phyloP scores from a whole-genome alignment of 768 basidiomycete genomes.

The Phaffia tasmanica region DNA sequence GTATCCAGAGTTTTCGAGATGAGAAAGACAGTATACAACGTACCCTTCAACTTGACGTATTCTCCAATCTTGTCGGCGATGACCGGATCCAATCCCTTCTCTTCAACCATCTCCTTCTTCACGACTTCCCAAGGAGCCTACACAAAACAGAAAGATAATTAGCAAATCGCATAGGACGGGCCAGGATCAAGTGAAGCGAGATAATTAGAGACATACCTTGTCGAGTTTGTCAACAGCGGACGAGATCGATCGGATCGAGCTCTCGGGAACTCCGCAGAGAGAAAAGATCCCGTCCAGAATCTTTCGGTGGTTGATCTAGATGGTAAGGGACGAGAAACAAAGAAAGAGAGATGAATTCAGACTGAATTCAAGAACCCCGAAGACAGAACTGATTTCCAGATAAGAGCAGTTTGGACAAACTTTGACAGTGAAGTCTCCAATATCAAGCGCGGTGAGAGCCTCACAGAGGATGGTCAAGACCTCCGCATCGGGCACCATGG shows the following conservation, averaged over 20 bases:
- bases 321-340: background rate
- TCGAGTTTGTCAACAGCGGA: conserved; percentile 98
- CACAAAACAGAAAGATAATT: background rate
- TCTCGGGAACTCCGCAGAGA: conserved; percentile 81
- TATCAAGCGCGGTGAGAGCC: conserved; percentile 66
- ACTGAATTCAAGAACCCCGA: background rate
- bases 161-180: conserved; percentile 6
- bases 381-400: background rate
- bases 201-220: conserved; percentile 50
- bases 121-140: conserved; percentile 84
- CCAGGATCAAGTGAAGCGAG: background rate
- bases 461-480: conserved; percentile 71
- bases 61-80: conserved; percentile 91
- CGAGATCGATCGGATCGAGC: conserved; percentile 83
- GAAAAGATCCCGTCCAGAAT: conserved; percentile 95
- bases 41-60: conserved; percentile 91
- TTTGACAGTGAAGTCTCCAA: conserved; percentile 92
- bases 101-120: conserved; percentile 89
- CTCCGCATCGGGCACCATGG: conserved; percentile 97
- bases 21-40: conserved; percentile 17
- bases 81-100: conserved; percentile 71
- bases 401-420: conserved; percentile 38
- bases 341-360: background rate
- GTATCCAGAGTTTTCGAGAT: background rate
- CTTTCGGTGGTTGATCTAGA: conserved; percentile 85